A percentile compares a stretch with the other conserved stretches of the same genome.
Evolutionary conservation across 371 early-diverging fungal genomes (phyloP).

Genomic region (Saksenaea vasiformis): DNA sequence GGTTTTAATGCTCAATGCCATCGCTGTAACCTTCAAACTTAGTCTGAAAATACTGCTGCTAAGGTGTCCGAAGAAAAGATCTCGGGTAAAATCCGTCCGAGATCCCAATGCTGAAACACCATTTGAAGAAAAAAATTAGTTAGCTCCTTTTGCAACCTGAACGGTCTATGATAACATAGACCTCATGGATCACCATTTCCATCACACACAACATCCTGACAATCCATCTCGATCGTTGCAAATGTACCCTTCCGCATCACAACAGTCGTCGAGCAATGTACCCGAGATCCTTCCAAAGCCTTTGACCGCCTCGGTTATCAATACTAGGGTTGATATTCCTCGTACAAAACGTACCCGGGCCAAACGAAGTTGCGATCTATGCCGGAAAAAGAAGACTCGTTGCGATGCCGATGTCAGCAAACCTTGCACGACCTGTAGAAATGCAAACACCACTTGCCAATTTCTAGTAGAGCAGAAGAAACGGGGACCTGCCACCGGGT

Average conservation of each 20-base stretch:
- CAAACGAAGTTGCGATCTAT: slow-evolving; percentile 22
- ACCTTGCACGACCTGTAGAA: slow-evolving; percentile 40
- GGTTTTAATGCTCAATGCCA: too few species aligned
- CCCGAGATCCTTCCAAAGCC: slow-evolving; percentile 7
- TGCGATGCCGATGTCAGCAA: slow-evolving; percentile 25
- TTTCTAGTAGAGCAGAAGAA: slow-evolving; percentile 40
- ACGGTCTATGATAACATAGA: background rate
- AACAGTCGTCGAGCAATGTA: background rate
- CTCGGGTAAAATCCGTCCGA: too few species aligned
- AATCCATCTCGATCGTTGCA: background rate
- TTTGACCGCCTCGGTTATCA: background rate
- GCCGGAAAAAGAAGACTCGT: slow-evolving; percentile 18
- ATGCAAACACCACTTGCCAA: slow-evolving; percentile 22
- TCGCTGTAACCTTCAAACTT: too few species aligned
- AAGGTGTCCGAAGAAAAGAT: too few species aligned
- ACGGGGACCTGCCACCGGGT: slow-evolving; percentile 36
- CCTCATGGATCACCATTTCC: background rate
- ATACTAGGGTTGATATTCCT: slow-evolving; percentile 1
- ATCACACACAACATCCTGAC: background rate
- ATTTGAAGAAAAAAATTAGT: too few species aligned
- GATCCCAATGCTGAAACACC: too few species aligned
- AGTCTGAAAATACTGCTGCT: too few species aligned
- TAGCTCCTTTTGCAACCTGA: too few species aligned
- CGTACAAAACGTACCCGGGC: slow-evolving; percentile 21
- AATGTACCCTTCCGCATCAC: background rate